A percentile compares a stretch with the other conserved stretches of the same genome.
Evolutionary conservation across 768 basidiomycete species (phyloP).

Genomic region (Termitomyces sp.): DNA sequence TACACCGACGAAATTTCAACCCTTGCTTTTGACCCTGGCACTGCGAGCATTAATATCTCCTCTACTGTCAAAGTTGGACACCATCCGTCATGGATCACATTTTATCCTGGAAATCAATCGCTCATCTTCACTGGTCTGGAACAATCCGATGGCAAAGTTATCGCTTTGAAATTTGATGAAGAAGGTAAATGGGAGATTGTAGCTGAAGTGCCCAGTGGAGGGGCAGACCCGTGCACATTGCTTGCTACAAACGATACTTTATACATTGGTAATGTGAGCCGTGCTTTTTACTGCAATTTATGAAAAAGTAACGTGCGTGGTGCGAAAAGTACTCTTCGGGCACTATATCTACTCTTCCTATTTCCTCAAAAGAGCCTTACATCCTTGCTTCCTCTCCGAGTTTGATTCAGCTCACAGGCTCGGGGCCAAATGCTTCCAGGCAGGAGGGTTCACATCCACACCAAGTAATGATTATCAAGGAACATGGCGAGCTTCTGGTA

Average conservation of each 20-base stretch:
- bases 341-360: slow-evolving; percentile 47
- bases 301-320: background rate
- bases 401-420: slow-evolving; percentile 39
- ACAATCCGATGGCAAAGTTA: slow-evolving; percentile 56
- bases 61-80: slow-evolving; percentile 46
- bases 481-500: slow-evolving; percentile 54
- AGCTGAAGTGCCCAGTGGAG: slow-evolving; percentile 45
- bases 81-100: slow-evolving; percentile 75
- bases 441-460: slow-evolving; percentile 77
- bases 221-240: slow-evolving; percentile 60
- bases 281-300: background rate
- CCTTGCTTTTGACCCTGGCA: slow-evolving; percentile 52
- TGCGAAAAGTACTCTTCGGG: slow-evolving; percentile 62
- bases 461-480: slow-evolving; percentile 50
- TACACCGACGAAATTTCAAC: slow-evolving; percentile 60
- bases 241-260: slow-evolving; percentile 52
- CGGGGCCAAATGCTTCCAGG: slow-evolving; percentile 59
- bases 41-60: slow-evolving; percentile 36
- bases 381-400: slow-evolving; percentile 27
- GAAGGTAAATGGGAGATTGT: slow-evolving; percentile 48
- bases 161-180: slow-evolving; percentile 53
- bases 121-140: slow-evolving; percentile 65
- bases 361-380: slow-evolving; percentile 43
- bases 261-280: slow-evolving; percentile 68
- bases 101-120: slow-evolving; percentile 48